These are phyloP conservation scores for Whalleya microplaca DNA, from an alignment of 2,329 filamentous ascomycete species.

Conservation along the genomic window DNA sequence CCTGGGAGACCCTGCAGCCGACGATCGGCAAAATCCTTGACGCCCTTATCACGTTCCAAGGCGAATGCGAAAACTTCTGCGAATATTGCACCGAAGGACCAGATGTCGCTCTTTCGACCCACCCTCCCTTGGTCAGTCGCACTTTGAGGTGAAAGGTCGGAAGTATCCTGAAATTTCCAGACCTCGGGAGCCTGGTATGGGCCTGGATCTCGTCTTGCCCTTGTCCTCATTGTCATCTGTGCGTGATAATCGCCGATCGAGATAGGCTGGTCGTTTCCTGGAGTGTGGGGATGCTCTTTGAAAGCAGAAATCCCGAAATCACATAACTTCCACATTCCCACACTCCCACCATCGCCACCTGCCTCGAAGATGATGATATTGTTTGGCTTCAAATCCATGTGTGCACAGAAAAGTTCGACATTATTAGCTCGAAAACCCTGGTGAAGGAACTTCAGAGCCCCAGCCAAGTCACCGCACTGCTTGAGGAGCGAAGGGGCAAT, in stretches of 20 bases:
- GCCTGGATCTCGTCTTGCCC: slow-evolving; percentile 1
- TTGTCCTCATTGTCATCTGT: slow-evolving; percentile 2
- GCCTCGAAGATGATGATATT: neutral
- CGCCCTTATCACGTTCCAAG: neutral
- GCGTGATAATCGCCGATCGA: slow-evolving; percentile 1
- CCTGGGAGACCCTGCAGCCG: neutral
- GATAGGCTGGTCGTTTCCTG: neutral
- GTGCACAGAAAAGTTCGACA: neutral
- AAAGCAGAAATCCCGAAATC: slow-evolving; percentile 2
- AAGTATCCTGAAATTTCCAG: neutral
- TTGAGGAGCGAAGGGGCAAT: neutral
- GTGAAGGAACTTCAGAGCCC: slow-evolving; percentile 1
- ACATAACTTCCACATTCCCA: slow-evolving; percentile 1
- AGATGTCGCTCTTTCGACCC: neutral
- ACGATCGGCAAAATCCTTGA: neutral
- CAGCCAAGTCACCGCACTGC: slow-evolving; percentile 1
- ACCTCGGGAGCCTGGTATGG: slow-evolving; percentile 1
- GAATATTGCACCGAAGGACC: slow-evolving; percentile 1
- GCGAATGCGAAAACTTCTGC: neutral
- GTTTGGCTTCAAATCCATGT: slow-evolving; percentile 1
- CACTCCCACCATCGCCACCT: neutral
- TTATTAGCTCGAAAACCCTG: neutral
- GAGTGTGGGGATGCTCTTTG: neutral
- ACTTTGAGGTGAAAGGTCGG: neutral
- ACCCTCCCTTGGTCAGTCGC: neutral